Base-by-base conservation (phyloP, 2,329 filamentous ascomycete genomes). In the Geosmithia putterillii region DNA sequence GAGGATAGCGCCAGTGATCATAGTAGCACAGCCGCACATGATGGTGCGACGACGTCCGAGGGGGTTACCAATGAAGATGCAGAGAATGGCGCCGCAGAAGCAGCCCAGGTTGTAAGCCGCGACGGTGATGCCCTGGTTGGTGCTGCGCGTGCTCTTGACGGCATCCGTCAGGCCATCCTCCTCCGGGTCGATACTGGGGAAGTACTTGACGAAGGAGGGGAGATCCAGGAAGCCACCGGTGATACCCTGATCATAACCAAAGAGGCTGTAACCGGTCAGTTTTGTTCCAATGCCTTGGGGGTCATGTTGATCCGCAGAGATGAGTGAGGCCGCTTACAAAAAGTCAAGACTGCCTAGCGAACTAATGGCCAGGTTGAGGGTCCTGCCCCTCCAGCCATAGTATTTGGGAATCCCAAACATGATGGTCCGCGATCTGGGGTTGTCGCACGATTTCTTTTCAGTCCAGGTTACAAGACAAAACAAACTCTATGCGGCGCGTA, bases 81-180 rank as follows among this genome's bases (percentile, higher is more conserved):
- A 56, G 41, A 62, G 56, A 44, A 70, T 58, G 38, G 68, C 62
- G 25, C 68, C 65, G 17, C 67, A 55, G 52, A 70, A 69, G 47
- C 66, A 70, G 1, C 69, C 70, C 18, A 69, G 55, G 47, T 69
- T 63, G 44, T 69, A 69, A 18, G 67, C 63, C 17, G 65, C 38
- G 15, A 70, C 64, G 4, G 65, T 54, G 42, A 20, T 22, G 20
- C 65, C 65, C 48, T 42, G 10, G 32, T 36, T 14, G 25, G 18
- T 19, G 25, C 17, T 21, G 25, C 9, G n/a, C 15, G 18, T 42
- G 28, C 34, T 42, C 14, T 32, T 4, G 63, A 66, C 1, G 65
- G 57, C 60, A 6, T 63, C 63, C 5, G 47, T 46, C 0, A 54
- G 46, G 1, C 44, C 7, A 20, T 50, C 48, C 18, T 40, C n/a